Base-by-base conservation (phyloP, 2,329 filamentous ascomycete genomes). In the Clarireedia sp. region DNA sequence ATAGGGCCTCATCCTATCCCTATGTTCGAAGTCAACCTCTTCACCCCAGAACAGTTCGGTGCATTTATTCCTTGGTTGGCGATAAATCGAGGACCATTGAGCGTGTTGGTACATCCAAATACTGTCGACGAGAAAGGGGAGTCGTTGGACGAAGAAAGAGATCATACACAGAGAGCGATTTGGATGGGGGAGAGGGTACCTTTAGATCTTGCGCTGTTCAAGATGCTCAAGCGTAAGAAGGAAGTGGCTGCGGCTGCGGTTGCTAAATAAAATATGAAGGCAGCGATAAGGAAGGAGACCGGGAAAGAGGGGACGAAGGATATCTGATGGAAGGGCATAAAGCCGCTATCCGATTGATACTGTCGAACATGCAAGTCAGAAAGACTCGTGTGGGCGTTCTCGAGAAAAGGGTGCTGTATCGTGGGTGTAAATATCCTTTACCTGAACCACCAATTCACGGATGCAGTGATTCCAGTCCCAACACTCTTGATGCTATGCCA, bases 11-110 rank as follows among this genome's bases (percentile, higher is more conserved):
- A 96, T 69, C 85, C 87, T 0, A 71, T 90, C 0, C 87, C 84
- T 51, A 96, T 95, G 90, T 96, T 96, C 65, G 91, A 96, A 71
- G 89, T 96, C 46, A 95, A 95, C 63, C 46, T 96, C 19, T 89
- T 92, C 69, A 90, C 85, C 0, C 91, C 90, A 0, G 84, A 82
- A 3, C 88, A 96, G 69, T 96, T 96, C 66, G 90, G 90, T 0
- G 90, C 91, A 0, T 95, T 96, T 65, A 74, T 96, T 40, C 79
- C 89, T 0, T 96, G 90, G 90, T 73, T 96, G 29, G 80, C 89
- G 29, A 81, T 96, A 56, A 85, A 91, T 71, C 78, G 90, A 5
- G 90, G 90, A 0, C 88, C 89, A 2, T 70, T 96, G 58, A 90
- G 86, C 48, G 90, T 75, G 3, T 73, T 96, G 19, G 70, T 96